Evolutionary conservation across 805 yeast genomes (phyloP), one percentile per base, ranked within the genome.

Genomic region (Metschnikowia arizonensis): DNA sequence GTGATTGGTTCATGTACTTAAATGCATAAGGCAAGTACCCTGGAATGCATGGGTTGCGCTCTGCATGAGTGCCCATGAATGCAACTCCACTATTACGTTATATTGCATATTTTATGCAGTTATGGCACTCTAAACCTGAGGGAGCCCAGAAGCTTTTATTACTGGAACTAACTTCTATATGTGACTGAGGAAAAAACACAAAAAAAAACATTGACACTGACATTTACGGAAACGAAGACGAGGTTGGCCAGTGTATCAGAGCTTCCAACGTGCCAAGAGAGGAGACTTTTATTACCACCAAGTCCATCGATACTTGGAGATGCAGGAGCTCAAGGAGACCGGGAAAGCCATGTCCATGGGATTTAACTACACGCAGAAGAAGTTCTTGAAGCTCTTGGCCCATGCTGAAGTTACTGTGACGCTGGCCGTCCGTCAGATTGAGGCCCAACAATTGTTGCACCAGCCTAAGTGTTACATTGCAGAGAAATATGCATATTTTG

Each of bases 201-300:
- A n/a, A n/a, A n/a, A n/a, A n/a, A 19, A 55, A 53, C 49, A 53
- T 53, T 19, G 56, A 53, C 40, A 49, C 55, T 4, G 56, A 46
- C 15, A 14, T 37, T 1, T 53, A 53, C 23, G 53, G 53, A 11
- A 53, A 53, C 35, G 56, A 53, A 14, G 47, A 42, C 10, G 49
- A 42, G 14, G 50, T 53, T 19, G 56, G 56, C n/a, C 31, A 47
- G 19, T 55, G 53, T 5, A 51, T 53, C 40, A 37, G 33, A 10
- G 55, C 51, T 10, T 45, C 50, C 4, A 44, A 42, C 14, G 46
- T 52, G 2, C 80, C 81, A 46, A 75, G 93, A 61, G 76, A 73
- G 21, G 82, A 83, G 44, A 57, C 85, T 26, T 85, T 81, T 54
- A 67, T 85, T 52, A 83, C 89, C 56, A 85, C 91, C 40, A 64